These are phyloP conservation scores for Aspergillus avenaceus DNA, from an alignment of 495 filamentous ascomycete species.

Conservation along the genomic window DNA sequence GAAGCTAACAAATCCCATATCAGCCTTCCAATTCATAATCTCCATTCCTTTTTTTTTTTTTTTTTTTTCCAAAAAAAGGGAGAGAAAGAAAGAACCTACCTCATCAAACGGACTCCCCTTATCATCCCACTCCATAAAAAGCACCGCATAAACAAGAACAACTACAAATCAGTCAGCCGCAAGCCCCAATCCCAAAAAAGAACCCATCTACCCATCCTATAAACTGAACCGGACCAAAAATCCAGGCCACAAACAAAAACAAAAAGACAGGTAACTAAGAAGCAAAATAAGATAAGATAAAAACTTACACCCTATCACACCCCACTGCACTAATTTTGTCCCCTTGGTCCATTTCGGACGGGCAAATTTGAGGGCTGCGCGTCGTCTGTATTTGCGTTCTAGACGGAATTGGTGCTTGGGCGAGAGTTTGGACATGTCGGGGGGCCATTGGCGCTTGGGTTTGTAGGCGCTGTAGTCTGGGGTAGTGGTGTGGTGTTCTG, in stretches of 20 bases:
- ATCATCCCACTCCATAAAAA: slow-evolving; percentile 74
- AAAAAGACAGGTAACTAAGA: too few species aligned
- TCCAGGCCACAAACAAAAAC: too few species aligned
- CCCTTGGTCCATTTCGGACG: slow-evolving; percentile 71
- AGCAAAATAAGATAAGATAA: too few species aligned
- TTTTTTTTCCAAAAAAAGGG: neutral
- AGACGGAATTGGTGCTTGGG: slow-evolving; percentile 76
- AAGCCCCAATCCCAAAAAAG: too few species aligned
- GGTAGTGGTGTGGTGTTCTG: neutral
- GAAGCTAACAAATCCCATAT: slow-evolving; percentile 22
- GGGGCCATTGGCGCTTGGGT: slow-evolving; percentile 88
- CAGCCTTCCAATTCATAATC: too few species aligned
- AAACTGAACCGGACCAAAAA: too few species aligned
- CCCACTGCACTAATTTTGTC: slow-evolving; percentile 66
- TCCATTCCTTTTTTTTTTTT: too few species aligned
- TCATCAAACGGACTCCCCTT: slow-evolving; percentile 59
- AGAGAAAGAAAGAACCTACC: slow-evolving; percentile 19
- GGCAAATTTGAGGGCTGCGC: slow-evolving; percentile 65
- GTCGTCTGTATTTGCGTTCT: slow-evolving; percentile 61
- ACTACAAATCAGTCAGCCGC: slow-evolving; percentile 40
- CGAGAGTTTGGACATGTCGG: slow-evolving; percentile 78
- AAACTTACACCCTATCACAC: slow-evolving; percentile 57
- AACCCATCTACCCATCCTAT: too few species aligned
- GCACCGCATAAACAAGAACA: slow-evolving; percentile 64
- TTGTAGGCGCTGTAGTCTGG: slow-evolving; percentile 56